phyloP scores from a whole-genome alignment of 345 rosid genomes.

The Viola odorata region DNA sequence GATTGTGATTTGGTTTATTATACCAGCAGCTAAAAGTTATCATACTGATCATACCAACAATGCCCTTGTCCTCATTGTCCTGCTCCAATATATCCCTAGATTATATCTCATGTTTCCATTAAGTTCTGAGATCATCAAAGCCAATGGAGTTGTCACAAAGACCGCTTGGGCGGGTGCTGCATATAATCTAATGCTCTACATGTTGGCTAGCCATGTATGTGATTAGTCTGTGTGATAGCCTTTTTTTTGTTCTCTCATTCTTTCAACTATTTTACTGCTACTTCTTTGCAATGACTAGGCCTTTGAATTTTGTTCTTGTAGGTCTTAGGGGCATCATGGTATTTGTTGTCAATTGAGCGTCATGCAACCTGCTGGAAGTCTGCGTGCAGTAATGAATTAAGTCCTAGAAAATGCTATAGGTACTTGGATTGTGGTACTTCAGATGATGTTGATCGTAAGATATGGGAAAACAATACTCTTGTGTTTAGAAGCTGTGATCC shows the following conservation, averaged over 20 bases:
- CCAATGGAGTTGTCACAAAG: constrained; percentile 71
- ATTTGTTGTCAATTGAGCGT: constrained; percentile 68
- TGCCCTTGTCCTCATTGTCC: constrained; percentile 69
- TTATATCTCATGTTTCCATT: constrained; percentile 70
- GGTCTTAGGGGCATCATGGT: constrained; percentile 90
- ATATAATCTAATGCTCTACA: constrained; percentile 67
- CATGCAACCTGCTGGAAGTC: constrained; percentile 80
- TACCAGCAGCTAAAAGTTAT: constrained; percentile 59
- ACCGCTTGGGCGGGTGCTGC: constrained; percentile 99
- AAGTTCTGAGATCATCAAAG: constrained; percentile 59
- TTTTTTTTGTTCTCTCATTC: neutral
- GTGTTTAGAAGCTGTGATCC: constrained; percentile 62
- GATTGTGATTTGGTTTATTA: constrained; percentile 81
- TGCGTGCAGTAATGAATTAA: constrained; percentile 41
- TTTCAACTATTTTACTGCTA: neutral
- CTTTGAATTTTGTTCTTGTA: constrained; percentile 20
- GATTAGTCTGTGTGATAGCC: neutral
- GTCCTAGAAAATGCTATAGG: constrained; percentile 33
- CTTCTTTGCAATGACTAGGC: neutral
- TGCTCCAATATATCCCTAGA: constrained; percentile 73
- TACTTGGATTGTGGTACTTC: constrained; percentile 56
- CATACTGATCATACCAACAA: constrained; percentile 64
- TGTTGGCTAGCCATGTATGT: constrained; percentile 92
- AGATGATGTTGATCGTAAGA: constrained; percentile 22
- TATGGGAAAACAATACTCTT: constrained; percentile 51